phyloP scores from a whole-genome alignment of 768 basidiomycete species.

The Mycena belliarum region DNA sequence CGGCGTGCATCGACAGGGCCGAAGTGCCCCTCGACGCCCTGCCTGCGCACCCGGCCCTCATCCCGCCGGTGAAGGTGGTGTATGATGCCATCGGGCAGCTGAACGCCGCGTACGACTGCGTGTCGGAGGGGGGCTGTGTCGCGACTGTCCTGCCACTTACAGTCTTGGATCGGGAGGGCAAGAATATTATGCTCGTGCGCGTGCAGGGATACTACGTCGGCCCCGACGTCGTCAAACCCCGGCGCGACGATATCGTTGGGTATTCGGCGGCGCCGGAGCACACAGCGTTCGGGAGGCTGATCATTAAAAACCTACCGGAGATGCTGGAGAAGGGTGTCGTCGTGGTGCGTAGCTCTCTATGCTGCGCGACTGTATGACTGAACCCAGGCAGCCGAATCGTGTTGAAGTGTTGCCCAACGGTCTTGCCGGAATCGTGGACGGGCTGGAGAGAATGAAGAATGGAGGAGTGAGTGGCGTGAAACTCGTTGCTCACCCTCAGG shows the following conservation, averaged over 20 bases:
- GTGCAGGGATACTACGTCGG: slow-evolving; percentile 9
- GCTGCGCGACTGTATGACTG: neutral
- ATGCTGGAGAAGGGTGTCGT: slow-evolving; percentile 35
- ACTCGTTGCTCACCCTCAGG: slow-evolving; percentile 17
- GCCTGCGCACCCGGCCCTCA: neutral
- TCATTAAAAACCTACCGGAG: slow-evolving; percentile 23
- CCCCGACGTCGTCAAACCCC: slow-evolving; percentile 23
- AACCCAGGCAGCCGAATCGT: slow-evolving; percentile 39
- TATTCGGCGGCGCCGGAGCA: slow-evolving; percentile 23
- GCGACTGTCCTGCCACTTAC: neutral
- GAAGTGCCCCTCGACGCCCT: slow-evolving; percentile 1
- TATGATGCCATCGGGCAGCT: neutral
- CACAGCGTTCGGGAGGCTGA: slow-evolving; percentile 23
- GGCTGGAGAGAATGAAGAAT: slow-evolving; percentile 29
- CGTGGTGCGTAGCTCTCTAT: slow-evolving; percentile 27
- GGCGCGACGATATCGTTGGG: slow-evolving; percentile 19
- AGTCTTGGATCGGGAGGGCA: neutral
- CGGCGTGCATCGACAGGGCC: slow-evolving; percentile 32
- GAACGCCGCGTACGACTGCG: slow-evolving; percentile 6
- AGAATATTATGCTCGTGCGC: neutral
- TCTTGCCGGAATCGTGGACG: slow-evolving; percentile 42
- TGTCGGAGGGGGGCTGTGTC: neutral
- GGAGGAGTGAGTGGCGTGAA: slow-evolving; percentile 9
- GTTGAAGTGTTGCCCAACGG: slow-evolving; percentile 44
- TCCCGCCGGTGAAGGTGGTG: slow-evolving; percentile 2